Base-by-base conservation (phyloP, 805 yeast genomes). In the Candida ascalaphidarum region DNA sequence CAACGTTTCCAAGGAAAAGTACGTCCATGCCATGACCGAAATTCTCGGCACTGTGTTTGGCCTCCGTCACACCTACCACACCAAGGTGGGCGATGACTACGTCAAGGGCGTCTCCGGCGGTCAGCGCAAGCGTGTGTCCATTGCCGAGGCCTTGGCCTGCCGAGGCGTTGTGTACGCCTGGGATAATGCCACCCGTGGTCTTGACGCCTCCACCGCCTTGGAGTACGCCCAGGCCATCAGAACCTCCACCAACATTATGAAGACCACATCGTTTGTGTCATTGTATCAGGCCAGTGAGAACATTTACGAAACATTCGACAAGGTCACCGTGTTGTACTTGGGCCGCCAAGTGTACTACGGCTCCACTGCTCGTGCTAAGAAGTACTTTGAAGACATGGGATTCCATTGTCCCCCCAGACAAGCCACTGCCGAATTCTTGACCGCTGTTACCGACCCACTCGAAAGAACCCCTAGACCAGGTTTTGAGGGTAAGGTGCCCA, bases 391-490 rank as follows among this genome's bases (percentile, higher is more conserved):
- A 36, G 58, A 61, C 13, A 71, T 80, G 80, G 88, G 88, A 13
- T 80, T 61, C 41, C 50, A 58, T 21, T 74, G 78, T 36, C 81
- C 80, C 14, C 58, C 69, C 6, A 64, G 85, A 42, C 82, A 76
- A 55, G 67, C 81, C 3, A 73, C 83, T 11, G 80, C 84, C 10
- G 85, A 79, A 44, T 79, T 77, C 46, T 54, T 78, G 42, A 78
- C 84, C 2, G 73, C 83, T 2, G 63, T 78, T 9, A 76, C 86
- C 7, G 80, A 76, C 47, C 82, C 84, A 7, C 55, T 57, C 5
- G 85, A 78, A 28, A 65, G 86, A 46, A 52, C 41, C 33, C 46
- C 70, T 3, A 52, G 53, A 29, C 44, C 54, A 15, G 83, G 81
- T 2, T 59, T 35, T 40, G 77, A 68, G 33, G 40, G 55, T 22